phyloP scores from a whole-genome alignment of 208 protist genomes.

The Acanthamoeba castellanii region DNA sequence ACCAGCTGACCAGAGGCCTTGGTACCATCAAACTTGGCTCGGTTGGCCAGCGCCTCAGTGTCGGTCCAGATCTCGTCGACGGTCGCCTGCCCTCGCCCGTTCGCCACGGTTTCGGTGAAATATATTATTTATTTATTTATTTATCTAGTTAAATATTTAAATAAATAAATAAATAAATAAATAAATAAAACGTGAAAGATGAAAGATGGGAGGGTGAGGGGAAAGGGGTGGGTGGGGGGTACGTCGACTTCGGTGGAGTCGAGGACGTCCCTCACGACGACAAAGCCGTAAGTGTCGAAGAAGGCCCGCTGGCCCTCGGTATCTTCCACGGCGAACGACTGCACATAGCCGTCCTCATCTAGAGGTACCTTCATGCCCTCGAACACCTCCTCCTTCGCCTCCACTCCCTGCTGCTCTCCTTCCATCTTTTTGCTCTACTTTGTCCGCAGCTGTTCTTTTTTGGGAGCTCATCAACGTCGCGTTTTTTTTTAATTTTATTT shows the following conservation, averaged over 20 bases:
- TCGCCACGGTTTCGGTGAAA: neutral
- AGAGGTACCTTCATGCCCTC: conserved; percentile 11
- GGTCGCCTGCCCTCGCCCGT: neutral
- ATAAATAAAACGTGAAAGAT: neutral
- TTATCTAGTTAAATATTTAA: too few relatives aligned
- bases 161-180: neutral
- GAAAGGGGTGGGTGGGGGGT: neutral
- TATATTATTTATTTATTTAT: neutral
- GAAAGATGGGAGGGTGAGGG: neutral
- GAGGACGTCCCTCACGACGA: conserved; percentile 69
- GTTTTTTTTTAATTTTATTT: too few relatives aligned
- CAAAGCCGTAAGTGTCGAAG: conserved; percentile 68
- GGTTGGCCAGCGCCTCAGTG: conserved; percentile 5
- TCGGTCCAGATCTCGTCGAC: conserved; percentile 68
- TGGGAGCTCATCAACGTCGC: too few relatives aligned
- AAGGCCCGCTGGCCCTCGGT: neutral
- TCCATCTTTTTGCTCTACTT: neutral
- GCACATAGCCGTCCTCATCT: conserved; percentile 55
- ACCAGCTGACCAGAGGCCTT: neutral
- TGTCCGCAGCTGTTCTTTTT: too few relatives aligned
- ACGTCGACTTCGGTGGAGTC: conserved; percentile 21
- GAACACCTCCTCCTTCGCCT: neutral
- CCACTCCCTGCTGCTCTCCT: neutral
- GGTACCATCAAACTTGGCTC: conserved; percentile 9
- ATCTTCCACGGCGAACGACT: conserved; percentile 50